Conservation (phyloP, 805 yeast genomes). For the baker's yeast (Saccharomyces cerevisiae) region DNA sequence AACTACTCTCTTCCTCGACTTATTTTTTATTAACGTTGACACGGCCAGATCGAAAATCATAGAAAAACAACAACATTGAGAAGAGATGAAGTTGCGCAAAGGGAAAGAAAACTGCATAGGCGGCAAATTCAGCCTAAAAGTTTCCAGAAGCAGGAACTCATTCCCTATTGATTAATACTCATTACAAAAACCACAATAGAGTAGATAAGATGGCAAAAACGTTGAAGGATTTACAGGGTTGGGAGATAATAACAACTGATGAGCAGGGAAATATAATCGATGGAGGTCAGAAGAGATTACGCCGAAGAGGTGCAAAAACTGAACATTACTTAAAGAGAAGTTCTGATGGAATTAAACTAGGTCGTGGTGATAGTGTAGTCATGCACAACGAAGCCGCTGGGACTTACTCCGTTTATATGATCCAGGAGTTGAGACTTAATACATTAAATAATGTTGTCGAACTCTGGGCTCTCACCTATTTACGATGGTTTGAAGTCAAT, state of each 20-base stretch:
- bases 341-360: slow-evolving; percentile 39
- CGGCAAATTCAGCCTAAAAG: background rate
- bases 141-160: background rate
- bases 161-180: background rate
- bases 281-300: slow-evolving; percentile 3
- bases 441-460: slow-evolving; percentile 38
- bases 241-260: slow-evolving; percentile 19
- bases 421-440: slow-evolving; percentile 44
- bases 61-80: background rate
- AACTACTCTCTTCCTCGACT: background rate
- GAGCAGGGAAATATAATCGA: slow-evolving; percentile 11
- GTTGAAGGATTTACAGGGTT: slow-evolving; percentile 14
- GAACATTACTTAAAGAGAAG: slow-evolving; percentile 29
- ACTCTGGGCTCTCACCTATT: slow-evolving; percentile 39
- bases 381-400: slow-evolving; percentile 28
- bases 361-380: slow-evolving; percentile 44
- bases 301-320: slow-evolving; percentile 9
- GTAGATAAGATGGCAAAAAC: slow-evolving; percentile 14
- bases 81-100: background rate
- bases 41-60: background rate
- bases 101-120: background rate
- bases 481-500: slow-evolving; percentile 33
- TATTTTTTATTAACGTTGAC: background rate
- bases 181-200: background rate
- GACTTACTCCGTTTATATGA: slow-evolving; percentile 35